phyloP scores from a whole-genome alignment of 2,329 filamentous ascomycete genomes.

The Orbilia ellipsospora region DNA sequence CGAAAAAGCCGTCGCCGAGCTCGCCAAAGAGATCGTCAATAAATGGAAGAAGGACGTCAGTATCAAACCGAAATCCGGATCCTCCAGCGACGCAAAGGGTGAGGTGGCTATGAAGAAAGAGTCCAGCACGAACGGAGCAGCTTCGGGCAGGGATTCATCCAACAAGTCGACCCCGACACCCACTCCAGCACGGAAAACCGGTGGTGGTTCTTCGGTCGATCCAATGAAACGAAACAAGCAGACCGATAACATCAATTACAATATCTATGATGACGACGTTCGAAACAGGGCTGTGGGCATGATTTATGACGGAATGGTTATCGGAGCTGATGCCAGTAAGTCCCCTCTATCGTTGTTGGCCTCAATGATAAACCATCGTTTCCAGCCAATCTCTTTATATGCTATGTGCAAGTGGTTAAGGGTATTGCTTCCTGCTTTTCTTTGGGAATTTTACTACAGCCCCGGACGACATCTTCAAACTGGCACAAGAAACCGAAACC shows the following conservation, averaged over 20 bases:
- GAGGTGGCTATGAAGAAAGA: constrained; percentile 58
- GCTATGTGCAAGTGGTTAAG: too few species aligned
- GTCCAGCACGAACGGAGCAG: constrained; percentile 40
- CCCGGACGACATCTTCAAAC: constrained; percentile 74
- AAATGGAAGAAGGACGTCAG: constrained; percentile 88
- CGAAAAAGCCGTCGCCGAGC: constrained; percentile 81
- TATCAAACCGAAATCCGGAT: constrained; percentile 61
- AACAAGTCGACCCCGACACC: constrained; percentile 43
- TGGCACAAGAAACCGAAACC: constrained; percentile 78
- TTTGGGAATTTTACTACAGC: constrained; percentile 58
- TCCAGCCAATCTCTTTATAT: constrained; percentile 51
- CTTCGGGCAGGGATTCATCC: constrained; percentile 57
- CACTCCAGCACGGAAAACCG: constrained; percentile 2
- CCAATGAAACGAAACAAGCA: constrained; percentile 84
- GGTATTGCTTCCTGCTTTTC: too few species aligned
- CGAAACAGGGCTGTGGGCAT: constrained; percentile 90
- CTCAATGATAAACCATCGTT: background rate
- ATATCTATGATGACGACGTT: constrained; percentile 74
- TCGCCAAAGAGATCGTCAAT: constrained; percentile 83
- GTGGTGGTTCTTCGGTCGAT: constrained; percentile 67
- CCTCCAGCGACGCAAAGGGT: constrained; percentile 67
- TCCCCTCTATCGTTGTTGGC: background rate
- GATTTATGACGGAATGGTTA: constrained; percentile 90
- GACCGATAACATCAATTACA: constrained; percentile 80
- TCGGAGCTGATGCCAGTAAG: constrained; percentile 68